Base-by-base conservation (phyloP, 306 rosid species). In the Rosa chinensis region DNA sequence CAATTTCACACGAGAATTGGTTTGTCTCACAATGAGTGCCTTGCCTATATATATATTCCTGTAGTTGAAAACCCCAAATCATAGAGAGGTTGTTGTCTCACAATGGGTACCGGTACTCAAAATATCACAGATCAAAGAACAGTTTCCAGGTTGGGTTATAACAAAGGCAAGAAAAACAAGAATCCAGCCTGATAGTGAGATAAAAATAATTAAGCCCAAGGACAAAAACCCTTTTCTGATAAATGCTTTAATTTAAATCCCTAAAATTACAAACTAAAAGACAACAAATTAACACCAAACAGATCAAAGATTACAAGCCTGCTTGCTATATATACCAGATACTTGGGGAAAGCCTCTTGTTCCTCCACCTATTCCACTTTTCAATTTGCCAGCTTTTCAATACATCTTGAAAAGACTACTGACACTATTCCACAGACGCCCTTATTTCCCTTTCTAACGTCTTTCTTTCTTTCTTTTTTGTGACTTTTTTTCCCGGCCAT, bases 271-370 rank as follows among this genome's bases (percentile, higher is more conserved):
- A 75, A 42, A 43, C 69, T 39, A 59, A 44, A 44, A 74, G 39
- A 42, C 11, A 39, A 8, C 52, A 43, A 5, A 55, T 55, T 74
- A 50, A 72, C 42, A 58, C 28, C 53, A 43, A 39, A 23, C 3
- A 20, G 42, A 59, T 75, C 58, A 23, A 58, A 58, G 58, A 43
- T 61, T 59, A 75, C 78, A 44, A 28, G 44, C 78, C n/a, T n/a
- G 63, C 76, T 42, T n/a, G 59, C 39, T 62, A 25, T 28, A 74
- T n/a, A 43, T 1, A 21, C 52, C 39, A 72, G 32, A 50, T 8
- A 8, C 64, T 50, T 37, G 70, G 70, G 47, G 37, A 59, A 11
- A 56, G 25, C 69, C 63, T 9, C 68, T 14, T 62, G 9, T 28
- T 62, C 63, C 76, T 32, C 17, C 63, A 66, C 25, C 71, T 17